Conservation (phyloP, 2,329 filamentous ascomycete species). For the Xylariaceae sp. region DNA sequence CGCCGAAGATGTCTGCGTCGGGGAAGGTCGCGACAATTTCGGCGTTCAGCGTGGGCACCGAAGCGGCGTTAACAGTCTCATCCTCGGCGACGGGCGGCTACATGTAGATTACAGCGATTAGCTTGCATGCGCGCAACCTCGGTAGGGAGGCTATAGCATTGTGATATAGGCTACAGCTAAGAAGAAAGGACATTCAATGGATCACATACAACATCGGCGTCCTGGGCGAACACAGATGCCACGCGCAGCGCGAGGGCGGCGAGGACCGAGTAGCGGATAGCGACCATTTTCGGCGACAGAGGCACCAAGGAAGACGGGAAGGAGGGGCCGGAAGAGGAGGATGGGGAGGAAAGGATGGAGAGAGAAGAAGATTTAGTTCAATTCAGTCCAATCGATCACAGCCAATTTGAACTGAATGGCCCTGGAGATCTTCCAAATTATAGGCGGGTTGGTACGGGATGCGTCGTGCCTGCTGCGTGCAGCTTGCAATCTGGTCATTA, state of each 20-base stretch:
- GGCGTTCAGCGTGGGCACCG: slow-evolving; percentile 52
- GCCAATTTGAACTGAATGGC: slow-evolving; percentile 5
- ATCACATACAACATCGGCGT: slow-evolving; percentile 27
- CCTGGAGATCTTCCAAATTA: slow-evolving; percentile 18
- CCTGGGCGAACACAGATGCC: slow-evolving; percentile 32
- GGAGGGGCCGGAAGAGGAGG: slow-evolving; percentile 3
- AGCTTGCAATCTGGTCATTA: slow-evolving; percentile 2
- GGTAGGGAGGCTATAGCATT: not conserved
- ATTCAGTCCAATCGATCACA: slow-evolving; percentile 5
- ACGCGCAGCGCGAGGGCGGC: slow-evolving; percentile 32
- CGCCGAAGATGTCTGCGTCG: slow-evolving; percentile 79
- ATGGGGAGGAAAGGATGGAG: slow-evolving; percentile 10
- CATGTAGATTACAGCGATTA: slow-evolving; percentile 3
- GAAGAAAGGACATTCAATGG: too few relatives aligned
- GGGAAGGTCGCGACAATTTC: slow-evolving; percentile 59
- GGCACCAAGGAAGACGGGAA: not conserved
- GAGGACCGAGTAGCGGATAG: slow-evolving; percentile 33
- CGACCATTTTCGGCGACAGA: slow-evolving; percentile 28
- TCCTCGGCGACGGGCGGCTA: slow-evolving; percentile 27
- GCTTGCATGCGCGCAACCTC: slow-evolving; percentile 4
- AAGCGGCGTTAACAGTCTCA: slow-evolving; percentile 21
- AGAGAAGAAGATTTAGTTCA: slow-evolving; percentile 8
- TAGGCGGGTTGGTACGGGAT: not conserved
- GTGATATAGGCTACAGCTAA: not conserved
- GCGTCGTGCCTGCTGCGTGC: not conserved